Evolutionary conservation across 2,329 filamentous ascomycete genomes (phyloP), one percentile per base, ranked within the genome.

Genomic region (Neonectria sp.): DNA sequence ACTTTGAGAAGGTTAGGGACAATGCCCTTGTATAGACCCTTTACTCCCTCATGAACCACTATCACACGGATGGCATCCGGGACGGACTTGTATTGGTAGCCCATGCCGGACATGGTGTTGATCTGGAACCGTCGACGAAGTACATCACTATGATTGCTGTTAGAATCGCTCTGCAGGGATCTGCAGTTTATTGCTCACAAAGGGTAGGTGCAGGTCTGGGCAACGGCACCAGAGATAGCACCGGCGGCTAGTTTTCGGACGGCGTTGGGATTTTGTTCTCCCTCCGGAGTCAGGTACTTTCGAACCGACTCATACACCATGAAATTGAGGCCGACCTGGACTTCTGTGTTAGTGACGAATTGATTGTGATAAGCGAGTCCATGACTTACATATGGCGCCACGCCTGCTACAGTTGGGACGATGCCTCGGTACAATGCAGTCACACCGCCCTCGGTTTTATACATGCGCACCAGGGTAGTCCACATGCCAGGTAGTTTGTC

Each of bases 81-180:
- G 49, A 99, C 92, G 7, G 91, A 92, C 76, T 93, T 95, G 84
- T 99, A 99, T 79, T 95, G 90, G 82, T 98, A 98, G 57, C 96
- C 96, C 91, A 99, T 95, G 58, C 96, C 96, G 55, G 93, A 94
- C 96, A 99, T 99, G 60, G 96, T 98, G 82, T 99, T 99, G 84
- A 99, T 96, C 79, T 99, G 96, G 80, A 99, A 99, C 57, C 96
- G 90, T 67, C 96, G 91, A 35, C 96, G 93, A 61, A 99, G 86
- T 3, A 99, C 95, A 79, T 97, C 95, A 79, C 94, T 96, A 9
- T 15, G 52, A 45, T 21, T 25, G 4, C 13, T 21, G 57, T 70
- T 13, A 55, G 6, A n/a, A 52, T 6, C n/a, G 67, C 79, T 78
- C 75, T 69, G 61, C 74, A 12, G 58, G 35, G 8, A n/a, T 35